Percentiles rank a stretch among this genome's conserved stretches.
Evolutionary conservation across 139 green algal species (phyloP).

Genomic region (Mychonastes homosphaera): DNA sequence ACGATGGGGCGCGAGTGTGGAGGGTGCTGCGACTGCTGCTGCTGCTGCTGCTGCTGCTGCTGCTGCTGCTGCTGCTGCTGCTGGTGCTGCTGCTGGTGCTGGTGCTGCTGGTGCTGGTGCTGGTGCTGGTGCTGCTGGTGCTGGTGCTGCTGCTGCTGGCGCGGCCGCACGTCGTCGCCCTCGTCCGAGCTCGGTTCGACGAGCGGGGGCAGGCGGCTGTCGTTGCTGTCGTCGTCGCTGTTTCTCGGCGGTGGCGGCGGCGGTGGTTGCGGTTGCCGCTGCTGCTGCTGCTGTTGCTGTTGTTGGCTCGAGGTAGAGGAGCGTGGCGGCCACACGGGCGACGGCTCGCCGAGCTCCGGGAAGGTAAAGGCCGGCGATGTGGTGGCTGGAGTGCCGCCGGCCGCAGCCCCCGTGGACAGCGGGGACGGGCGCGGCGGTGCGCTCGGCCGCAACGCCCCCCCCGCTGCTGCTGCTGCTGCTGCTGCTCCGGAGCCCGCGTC

Average conservation of each 20-base stretch:
- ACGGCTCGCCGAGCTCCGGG: too few species aligned
- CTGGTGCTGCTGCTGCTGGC: neutral
- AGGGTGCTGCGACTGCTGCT: too few species aligned
- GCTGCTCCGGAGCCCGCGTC: too few species aligned
- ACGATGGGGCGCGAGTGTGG: too few species aligned
- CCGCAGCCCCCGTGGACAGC: too few species aligned
- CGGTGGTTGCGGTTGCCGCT: neutral
- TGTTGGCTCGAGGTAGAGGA: constrained; percentile 1
- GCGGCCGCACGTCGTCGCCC: neutral
- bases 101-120: neutral
- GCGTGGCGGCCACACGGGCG: too few species aligned
- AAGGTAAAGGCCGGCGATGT: too few species aligned
- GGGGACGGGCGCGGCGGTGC: too few species aligned
- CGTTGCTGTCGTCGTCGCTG: neutral
- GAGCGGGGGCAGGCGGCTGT: neutral
- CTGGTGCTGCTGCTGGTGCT: constrained; percentile 10
- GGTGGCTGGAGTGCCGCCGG: too few species aligned
- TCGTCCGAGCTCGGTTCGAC: neutral
- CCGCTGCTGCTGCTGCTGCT: too few species aligned
- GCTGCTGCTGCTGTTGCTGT: neutral
- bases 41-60: neutral
- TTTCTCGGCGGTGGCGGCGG: neutral
- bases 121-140: neutral
- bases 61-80: too few species aligned
- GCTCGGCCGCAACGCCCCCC: too few species aligned